Evolutionary conservation across 106 monocot genomes (phyloP), one percentile per base, ranked within the genome.

Genomic region (Dioscorea alata): DNA sequence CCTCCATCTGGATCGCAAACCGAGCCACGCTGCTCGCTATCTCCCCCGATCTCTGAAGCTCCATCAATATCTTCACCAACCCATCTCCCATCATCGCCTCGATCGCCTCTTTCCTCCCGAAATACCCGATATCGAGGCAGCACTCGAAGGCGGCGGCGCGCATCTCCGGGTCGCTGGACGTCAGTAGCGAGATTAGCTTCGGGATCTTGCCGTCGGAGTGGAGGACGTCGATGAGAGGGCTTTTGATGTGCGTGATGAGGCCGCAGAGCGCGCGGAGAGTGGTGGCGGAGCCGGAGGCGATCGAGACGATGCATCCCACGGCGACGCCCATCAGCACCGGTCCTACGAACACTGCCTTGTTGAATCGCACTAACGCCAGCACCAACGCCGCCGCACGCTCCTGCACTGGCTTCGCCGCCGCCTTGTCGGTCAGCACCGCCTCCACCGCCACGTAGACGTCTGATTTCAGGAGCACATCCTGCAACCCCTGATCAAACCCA

Each of bases 281-380:
- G 25, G 68, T 53, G 12, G 84, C 59, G 9, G 82, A 73, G 12
- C 81, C 59, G 9, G 82, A 42, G 0, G 73, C 68, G 50, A 77
- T 75, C 19, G 70, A 21, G n/a, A 82, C 76, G 23, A 93, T 68
- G 6, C 75, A 65, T 18, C 57, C 48, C 6, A 76, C 67, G 16
- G 83, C 57, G 48, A 83, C 69, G 23, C 86, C 83, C 88, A 79
- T 79, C 28, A 88, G 76, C 12, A 88, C 83, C 20, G 78, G 81
- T 0, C 83, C 93, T 1, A 89, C 89, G 75, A 93, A 93, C 13
- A 93, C 93, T 23, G 76, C 84, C 69, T 78, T 82, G 86, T 93
- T 93, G 93, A 93, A 93, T 17, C 74, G 62, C 33, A 93, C 93
- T 18, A 84, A 63, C n/a, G 89, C 81, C 4, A 84, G 78, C n/a